phyloP scores from a whole-genome alignment of 2,329 filamentous ascomycete species.

The Fusarium denticulatum region DNA sequence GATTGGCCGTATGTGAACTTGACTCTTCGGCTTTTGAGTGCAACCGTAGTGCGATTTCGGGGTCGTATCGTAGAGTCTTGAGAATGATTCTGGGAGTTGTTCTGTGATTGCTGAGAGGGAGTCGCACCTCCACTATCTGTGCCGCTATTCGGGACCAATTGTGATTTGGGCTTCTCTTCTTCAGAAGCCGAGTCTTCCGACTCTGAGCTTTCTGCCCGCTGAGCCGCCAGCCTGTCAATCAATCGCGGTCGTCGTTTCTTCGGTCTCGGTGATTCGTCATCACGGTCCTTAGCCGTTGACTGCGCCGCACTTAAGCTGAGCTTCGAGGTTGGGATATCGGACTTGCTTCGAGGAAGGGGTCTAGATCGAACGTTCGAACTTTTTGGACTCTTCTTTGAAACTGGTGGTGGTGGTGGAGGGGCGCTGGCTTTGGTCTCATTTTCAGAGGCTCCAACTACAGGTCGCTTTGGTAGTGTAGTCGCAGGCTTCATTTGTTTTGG shows the following conservation, averaged over 20 bases:
- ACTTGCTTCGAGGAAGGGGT: constrained; percentile 13
- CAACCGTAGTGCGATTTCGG: constrained; percentile 40
- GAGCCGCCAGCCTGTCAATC: constrained; percentile 56
- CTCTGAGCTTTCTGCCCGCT: constrained; percentile 50
- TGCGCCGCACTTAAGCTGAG: not conserved
- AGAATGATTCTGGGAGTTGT: constrained; percentile 22
- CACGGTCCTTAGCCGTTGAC: not conserved
- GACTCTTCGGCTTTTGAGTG: constrained; percentile 46
- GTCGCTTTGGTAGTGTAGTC: constrained; percentile 22
- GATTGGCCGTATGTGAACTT: constrained; percentile 51
- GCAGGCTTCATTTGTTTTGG: constrained; percentile 20
- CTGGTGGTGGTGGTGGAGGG: not conserved
- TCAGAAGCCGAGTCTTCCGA: constrained; percentile 39
- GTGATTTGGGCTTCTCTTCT: constrained; percentile 5
- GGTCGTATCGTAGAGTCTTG: constrained; percentile 37
- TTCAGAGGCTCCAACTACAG: not conserved
- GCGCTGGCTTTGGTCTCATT: not conserved
- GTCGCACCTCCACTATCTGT: constrained; percentile 28
- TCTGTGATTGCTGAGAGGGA: constrained; percentile 34
- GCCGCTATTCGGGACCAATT: constrained; percentile 21
- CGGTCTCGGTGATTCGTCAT: constrained; percentile 10
- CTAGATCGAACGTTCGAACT: not conserved
- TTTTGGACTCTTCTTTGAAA: constrained; percentile 20
- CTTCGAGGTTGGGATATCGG: constrained; percentile 8
- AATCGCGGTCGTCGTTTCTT: constrained; percentile 47